A percentile compares a stretch with the other conserved stretches of the same genome.
These are phyloP conservation scores for Stentor coeruleus DNA, from an alignment of 73 alveolate species.

Conservation along the genomic window DNA sequence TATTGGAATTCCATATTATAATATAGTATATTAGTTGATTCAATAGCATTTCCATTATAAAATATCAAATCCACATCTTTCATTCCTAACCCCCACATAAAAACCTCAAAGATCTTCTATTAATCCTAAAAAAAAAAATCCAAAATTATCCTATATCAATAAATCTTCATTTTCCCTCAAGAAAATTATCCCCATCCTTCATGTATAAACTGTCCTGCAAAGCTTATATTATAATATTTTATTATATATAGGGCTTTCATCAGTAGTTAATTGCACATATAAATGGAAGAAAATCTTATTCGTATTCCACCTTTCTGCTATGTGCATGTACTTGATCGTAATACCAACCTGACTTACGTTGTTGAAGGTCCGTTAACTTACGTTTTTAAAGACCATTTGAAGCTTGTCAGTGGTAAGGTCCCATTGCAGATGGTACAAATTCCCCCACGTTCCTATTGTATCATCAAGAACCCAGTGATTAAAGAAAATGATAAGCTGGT, in stretches of 20 bases:
- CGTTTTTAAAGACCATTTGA: constrained; percentile 47
- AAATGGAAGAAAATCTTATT: constrained; percentile 34
- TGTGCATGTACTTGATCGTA: constrained; percentile 48
- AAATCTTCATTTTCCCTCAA: too few relatives aligned
- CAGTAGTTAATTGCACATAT: not conserved
- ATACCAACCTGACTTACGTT: constrained; percentile 40
- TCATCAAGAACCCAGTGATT: constrained; percentile 53
- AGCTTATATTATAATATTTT: too few relatives aligned
- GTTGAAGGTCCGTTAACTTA: constrained; percentile 52
- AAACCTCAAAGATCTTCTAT: too few relatives aligned
- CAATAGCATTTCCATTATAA: too few relatives aligned
- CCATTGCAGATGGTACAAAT: constrained; percentile 59
- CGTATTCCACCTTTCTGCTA: constrained; percentile 34
- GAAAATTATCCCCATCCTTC: too few relatives aligned
- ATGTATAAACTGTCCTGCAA: too few relatives aligned
- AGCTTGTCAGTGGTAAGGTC: constrained; percentile 35
- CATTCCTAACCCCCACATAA: too few relatives aligned
- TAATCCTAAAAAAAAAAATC: too few relatives aligned
- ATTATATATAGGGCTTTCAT: not conserved
- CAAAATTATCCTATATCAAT: too few relatives aligned
- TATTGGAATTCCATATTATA: too few relatives aligned
- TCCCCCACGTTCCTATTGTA: constrained; percentile 59
- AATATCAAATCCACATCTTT: too few relatives aligned
- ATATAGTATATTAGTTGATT: too few relatives aligned
- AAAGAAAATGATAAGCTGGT: constrained; percentile 43